These are phyloP conservation scores for Schizochytrium sp. DNA, from an alignment of 108 stramenopile species.

Conservation along the genomic window DNA sequence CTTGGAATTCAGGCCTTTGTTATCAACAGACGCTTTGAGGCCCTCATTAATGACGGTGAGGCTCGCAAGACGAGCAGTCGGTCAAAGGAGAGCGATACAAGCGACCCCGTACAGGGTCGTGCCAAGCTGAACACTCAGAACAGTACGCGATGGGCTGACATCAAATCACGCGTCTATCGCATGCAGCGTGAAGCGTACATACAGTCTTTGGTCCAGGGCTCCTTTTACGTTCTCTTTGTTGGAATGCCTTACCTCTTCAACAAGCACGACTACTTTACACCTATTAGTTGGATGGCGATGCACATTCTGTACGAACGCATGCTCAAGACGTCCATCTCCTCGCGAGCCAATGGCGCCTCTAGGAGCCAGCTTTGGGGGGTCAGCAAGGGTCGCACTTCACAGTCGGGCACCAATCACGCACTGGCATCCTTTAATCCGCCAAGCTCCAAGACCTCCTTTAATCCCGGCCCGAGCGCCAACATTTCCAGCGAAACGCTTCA, in stretches of 20 bases:
- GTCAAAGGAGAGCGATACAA: background rate
- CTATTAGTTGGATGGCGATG: background rate
- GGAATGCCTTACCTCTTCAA: background rate
- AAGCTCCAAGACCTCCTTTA: no score
- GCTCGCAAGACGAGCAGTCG: background rate
- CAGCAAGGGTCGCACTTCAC: background rate
- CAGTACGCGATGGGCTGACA: background rate
- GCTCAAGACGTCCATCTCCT: background rate
- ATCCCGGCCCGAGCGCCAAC: no score
- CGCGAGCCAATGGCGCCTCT: background rate
- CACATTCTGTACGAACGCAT: background rate
- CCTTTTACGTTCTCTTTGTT: background rate
- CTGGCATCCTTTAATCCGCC: background rate
- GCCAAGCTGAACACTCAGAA: no score
- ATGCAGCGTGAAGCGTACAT: background rate
- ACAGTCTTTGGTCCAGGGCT: background rate
- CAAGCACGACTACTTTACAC: background rate
- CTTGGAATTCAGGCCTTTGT: background rate
- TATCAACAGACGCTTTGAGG: background rate
- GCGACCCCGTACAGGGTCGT: no score
- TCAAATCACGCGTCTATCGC: background rate
- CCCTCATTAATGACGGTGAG: background rate
- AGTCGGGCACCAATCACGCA: background rate
- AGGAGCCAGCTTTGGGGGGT: background rate
- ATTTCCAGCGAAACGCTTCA: no score